Conservation (phyloP, 306 rosid species). For the Inga laurina region DNA sequence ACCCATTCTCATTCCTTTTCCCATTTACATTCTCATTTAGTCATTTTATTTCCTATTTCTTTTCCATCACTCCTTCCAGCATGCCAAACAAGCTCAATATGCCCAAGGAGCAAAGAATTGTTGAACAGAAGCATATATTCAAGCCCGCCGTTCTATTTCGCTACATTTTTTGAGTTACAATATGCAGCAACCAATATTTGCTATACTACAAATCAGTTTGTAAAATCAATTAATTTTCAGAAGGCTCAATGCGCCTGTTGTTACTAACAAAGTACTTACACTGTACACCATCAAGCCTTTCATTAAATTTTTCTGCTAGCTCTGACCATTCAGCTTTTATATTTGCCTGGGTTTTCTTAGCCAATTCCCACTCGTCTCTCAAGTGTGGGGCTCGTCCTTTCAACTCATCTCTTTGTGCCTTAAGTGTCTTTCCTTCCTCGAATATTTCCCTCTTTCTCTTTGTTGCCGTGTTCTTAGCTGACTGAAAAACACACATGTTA, state of each 20-base stretch:
- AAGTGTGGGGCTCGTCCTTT: conserved; percentile 43
- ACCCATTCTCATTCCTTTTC: neutral
- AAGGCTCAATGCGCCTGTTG: conserved; percentile 11
- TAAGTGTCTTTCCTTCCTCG: conserved; percentile 49
- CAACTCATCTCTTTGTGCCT: conserved; percentile 50
- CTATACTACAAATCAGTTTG: conserved; percentile 18
- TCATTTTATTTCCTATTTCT: neutral
- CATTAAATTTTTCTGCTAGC: conserved; percentile 42
- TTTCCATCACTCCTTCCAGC: neutral
- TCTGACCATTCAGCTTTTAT: conserved; percentile 44
- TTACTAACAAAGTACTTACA: conserved; percentile 18
- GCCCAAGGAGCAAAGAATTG: neutral
- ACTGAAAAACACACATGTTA: conserved; percentile 40
- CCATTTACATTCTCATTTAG: neutral
- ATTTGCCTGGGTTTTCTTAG: conserved; percentile 46
- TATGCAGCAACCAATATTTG: neutral
- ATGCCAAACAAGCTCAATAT: neutral
- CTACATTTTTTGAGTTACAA: neutral
- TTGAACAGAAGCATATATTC: neutral
- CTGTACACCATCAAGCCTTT: conserved; percentile 34
- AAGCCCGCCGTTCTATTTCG: neutral
- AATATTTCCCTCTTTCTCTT: conserved; percentile 52
- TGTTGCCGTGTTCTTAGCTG: conserved; percentile 35
- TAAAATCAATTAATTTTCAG: conserved; percentile 33
- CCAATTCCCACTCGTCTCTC: conserved; percentile 43